phyloP scores from a whole-genome alignment of 163 green algal species.

The Scenedesmus sp. region DNA sequence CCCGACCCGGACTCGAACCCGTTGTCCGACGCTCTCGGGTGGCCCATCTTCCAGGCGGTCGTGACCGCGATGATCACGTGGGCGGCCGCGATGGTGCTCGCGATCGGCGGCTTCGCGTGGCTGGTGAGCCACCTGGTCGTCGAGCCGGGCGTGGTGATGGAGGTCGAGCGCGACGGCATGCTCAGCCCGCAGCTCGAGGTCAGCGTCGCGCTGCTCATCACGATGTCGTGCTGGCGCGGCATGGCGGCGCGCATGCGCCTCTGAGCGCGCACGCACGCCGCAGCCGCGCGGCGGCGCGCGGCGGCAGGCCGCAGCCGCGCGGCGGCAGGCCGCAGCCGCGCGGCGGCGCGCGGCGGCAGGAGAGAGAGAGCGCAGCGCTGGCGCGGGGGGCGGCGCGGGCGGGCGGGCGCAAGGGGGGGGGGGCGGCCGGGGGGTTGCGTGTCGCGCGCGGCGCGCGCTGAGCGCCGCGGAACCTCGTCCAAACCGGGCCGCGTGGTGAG shows the following conservation, averaged over 20 bases:
- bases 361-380: no score
- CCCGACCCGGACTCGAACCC: slow-evolving; percentile 42
- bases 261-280: not conserved
- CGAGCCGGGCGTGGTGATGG: slow-evolving; percentile 46
- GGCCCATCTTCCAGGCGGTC: slow-evolving; percentile 40
- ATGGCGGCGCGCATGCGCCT: slow-evolving; percentile 52
- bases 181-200: slow-evolving; percentile 61
- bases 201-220: slow-evolving; percentile 56
- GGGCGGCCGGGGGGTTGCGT: no score
- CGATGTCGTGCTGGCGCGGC: slow-evolving; percentile 59
- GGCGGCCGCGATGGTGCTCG: slow-evolving; percentile 35
- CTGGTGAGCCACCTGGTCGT: slow-evolving; percentile 46
- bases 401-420: no score
- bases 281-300: not conserved
- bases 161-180: slow-evolving; percentile 47
- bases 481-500: no score
- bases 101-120: slow-evolving; percentile 37
- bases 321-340: not conserved
- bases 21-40: slow-evolving; percentile 38
- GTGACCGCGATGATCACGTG: slow-evolving; percentile 45
- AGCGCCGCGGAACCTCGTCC: no score
- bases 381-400: no score
- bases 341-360: no score
- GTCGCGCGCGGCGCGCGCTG: no score
- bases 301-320: not conserved